A percentile compares a stretch with the other conserved stretches of the same genome.
phyloP scores from a whole-genome alignment of 148 eudicot genomes.

The Chenopodium formosanum region DNA sequence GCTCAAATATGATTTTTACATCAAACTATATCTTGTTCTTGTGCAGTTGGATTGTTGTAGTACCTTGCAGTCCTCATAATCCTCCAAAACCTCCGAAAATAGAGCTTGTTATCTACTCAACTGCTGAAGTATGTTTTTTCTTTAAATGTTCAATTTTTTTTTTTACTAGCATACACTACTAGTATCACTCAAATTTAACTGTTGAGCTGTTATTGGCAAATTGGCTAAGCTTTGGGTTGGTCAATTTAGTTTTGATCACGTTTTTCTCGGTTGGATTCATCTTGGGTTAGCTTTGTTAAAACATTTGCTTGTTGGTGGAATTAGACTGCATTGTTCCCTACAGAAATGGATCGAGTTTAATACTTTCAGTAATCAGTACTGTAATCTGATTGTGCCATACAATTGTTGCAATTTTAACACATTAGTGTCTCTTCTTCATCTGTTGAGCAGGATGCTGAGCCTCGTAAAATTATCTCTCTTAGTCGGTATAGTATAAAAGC shows the following conservation, averaged over 20 bases:
- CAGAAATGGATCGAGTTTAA: neutral
- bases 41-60: slow-evolving; percentile 63
- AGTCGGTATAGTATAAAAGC: slow-evolving; percentile 36
- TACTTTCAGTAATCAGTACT: neutral
- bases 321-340: neutral
- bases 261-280: too few relatives aligned
- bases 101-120: slow-evolving; percentile 50
- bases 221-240: too few relatives aligned
- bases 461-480: slow-evolving; percentile 39
- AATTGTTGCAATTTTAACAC: neutral
- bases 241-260: too few relatives aligned
- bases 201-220: too few relatives aligned
- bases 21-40: neutral
- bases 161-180: neutral
- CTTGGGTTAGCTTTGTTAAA: neutral
- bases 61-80: slow-evolving; percentile 41
- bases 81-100: slow-evolving; percentile 31
- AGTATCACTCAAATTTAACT: neutral
- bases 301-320: neutral
- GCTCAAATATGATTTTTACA: neutral
- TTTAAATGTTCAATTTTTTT: neutral
- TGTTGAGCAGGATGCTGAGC: slow-evolving; percentile 45
- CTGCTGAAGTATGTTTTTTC: slow-evolving; percentile 38
- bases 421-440: neutral
- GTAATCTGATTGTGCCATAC: neutral